Conservation (phyloP, 1,139 yeast species). For the Suhomyces wounanorum region DNA sequence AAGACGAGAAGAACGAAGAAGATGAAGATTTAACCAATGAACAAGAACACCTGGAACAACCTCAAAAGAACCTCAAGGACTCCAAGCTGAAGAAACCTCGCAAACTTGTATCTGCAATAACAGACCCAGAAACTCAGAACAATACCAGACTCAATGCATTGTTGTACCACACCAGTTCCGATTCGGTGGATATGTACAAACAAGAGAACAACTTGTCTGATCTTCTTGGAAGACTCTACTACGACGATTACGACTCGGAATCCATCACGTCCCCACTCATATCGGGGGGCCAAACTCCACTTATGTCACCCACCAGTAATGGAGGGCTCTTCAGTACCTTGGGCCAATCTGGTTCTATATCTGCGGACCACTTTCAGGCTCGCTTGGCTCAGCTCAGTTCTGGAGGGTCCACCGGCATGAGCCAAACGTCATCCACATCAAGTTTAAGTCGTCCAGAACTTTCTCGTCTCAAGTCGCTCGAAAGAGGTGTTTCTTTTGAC, state of each 20-base stretch:
- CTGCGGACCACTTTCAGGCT: constrained; percentile 15
- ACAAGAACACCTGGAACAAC: not conserved
- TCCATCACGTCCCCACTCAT: constrained; percentile 25
- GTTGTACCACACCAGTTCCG: constrained; percentile 43
- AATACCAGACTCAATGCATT: constrained; percentile 46
- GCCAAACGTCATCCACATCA: constrained; percentile 8
- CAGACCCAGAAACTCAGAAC: constrained; percentile 33
- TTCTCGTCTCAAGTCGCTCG: constrained; percentile 15
- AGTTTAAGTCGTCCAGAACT: constrained; percentile 5
- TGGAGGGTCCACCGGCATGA: constrained; percentile 4
- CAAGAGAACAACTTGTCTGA: constrained; percentile 44
- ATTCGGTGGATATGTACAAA: constrained; percentile 43
- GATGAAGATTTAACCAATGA: not conserved
- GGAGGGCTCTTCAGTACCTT: constrained; percentile 10
- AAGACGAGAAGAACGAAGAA: not conserved
- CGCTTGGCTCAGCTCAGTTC: constrained; percentile 9
- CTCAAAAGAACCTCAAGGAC: not conserved
- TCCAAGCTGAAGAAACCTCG: constrained; percentile 7
- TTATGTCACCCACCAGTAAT: constrained; percentile 22
- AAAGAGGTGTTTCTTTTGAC: constrained; percentile 55
- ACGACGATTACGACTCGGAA: constrained; percentile 47
- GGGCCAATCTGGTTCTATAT: constrained; percentile 5
- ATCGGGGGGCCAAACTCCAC: constrained; percentile 21
- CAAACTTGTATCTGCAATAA: constrained; percentile 7
- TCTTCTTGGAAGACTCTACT: constrained; percentile 45